Base-by-base conservation (phyloP, 441 rosid species). In the Jatropha podagrica region DNA sequence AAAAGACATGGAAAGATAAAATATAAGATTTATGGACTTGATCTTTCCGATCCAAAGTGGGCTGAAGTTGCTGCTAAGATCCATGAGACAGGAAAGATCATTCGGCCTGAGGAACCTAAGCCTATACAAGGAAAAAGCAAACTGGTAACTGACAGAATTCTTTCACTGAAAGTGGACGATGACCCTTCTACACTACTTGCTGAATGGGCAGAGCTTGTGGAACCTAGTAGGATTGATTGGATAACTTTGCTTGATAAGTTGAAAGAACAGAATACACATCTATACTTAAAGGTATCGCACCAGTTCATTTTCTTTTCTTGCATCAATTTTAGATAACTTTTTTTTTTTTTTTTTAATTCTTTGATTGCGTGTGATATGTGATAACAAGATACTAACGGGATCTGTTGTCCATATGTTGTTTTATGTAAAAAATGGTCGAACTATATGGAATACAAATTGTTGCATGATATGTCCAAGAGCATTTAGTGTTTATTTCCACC, bases 21-120 rank as follows among this genome's bases (percentile, higher is more conserved):
- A 76, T 91, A 89, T 84, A 95, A 87, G 89, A 95, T 92, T 61
- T 92, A 92, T 82, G 98, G 98, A 73, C 95, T 95, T 65, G 91
- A 95, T 79, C 86, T 95, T 14, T 93, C 99, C 17, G 91, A 87
- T 83, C 81, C 91, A 42, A 91, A 86, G 81, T 92, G 92, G 95
- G 84, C 82, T 71, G 81, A 86, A 83, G 88, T 85, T 69, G 88
- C 90, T 69, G 82, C 85, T 76, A 90, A 84, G 81, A 78, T 91
- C 74, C 87, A 90, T 48, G 91, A 88, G 82, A 77, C 87, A 37
- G 98, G 83, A 81, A 90, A 80, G 78, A 55, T 83, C 27, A 75
- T 83, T 77, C 90, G 86, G 83, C 91, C 95, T 64, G 81, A 77
- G 75, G 98, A 92, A 73, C 82, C 98, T 0, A 90, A 95, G 85